Evolutionary conservation across 306 rosid species (phyloP), one percentile per base, ranked within the genome.

Genomic region (Cucurbita moschata): DNA sequence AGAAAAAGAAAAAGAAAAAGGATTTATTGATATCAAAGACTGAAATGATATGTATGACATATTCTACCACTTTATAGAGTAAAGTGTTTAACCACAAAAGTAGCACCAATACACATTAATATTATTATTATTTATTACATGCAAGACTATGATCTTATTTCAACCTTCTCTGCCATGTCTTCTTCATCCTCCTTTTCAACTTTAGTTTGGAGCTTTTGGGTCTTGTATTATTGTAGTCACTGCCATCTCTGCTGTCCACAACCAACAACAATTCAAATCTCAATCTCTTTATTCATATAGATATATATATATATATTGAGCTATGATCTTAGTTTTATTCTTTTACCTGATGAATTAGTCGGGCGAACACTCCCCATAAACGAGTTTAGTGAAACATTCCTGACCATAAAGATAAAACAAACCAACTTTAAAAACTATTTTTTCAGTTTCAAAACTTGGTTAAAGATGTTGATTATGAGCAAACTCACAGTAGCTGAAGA

Each of bases 401-500:
- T 64, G 37, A 35, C 2, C 1, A 23, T 21, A 18, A 55, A 30
- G 12, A 56, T 19, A 18, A 18, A 7, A 18, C 12, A 55, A 1
- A 40, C 6, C 5, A 39, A 39, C 8, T 0, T 40, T 3, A 1
- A 46, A 46, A 46, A 46, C 35, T 30, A 30, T 30, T 30, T 30
- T 30, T 30, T 30, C 4, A 30, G 35, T 30, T 30, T 30, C 35
- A 30, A 30, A 30, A 30, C 35, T 30, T 30, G 35, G 35, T 30
- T 30, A 2, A 2, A 30, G 50, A 46, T 40, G 26, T 26, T 26
- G 26, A 26, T 26, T 26, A 26, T 10, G 13, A 57, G 7, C 5
- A 56, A 19, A 39, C 84, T 71, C 58, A 80, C 84, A 80, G 1
- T 16, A 54, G 12, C 10, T 4, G 64, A 62, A 80, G 55, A 26